Base-by-base conservation (phyloP, 768 basidiomycete genomes). In the Floccularia luteovirens region DNA sequence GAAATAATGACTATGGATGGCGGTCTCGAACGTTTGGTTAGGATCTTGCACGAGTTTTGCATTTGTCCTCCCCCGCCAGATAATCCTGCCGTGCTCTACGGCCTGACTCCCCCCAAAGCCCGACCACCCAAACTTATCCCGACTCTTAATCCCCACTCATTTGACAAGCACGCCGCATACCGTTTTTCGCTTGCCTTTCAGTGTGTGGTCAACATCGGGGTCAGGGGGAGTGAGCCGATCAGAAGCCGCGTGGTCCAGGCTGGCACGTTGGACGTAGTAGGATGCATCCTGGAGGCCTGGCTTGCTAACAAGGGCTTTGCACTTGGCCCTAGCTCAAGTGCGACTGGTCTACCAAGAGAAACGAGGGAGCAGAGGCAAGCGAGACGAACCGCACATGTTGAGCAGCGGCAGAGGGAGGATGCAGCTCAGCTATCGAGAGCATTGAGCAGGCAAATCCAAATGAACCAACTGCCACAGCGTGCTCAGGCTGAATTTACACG, bases 1-100 rank as follows among this genome's bases (percentile, higher is more conserved):
- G 96, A 99, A 64, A 97, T 96, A 51, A 88, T 99, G 77, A 94
- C 92, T 21, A 82, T 87, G 75, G 94, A 98, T 54, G 96, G 96
- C 34, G 96, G 96, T 1, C 79, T 99, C 13, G 96, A 99, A 56
- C 83, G 94, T 11, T 82, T 99, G 22, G 87, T 98, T 11, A 78
- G 87, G 42, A 90, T 99, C 46, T 71, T 94, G 7, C 86, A 86
- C 52, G 88, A 92, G 46, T 90, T 89, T 51, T 91, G 90, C 59
- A 61, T 89, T 17, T 79, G 73, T 46, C 88, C 89, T 1, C 86
- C 89, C 1, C 82, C 82, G 0, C 86, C 85, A 31, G 85, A 87
- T 50, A 85, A 83, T 52, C 80, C 84, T 1, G 68, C 81, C 21
- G 48, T 79, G 30, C 72, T 90, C 44, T 90, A 90, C 50, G 87